Base-by-base conservation (phyloP, 305 asterid genomes). In the Solanum hybrid region DNA sequence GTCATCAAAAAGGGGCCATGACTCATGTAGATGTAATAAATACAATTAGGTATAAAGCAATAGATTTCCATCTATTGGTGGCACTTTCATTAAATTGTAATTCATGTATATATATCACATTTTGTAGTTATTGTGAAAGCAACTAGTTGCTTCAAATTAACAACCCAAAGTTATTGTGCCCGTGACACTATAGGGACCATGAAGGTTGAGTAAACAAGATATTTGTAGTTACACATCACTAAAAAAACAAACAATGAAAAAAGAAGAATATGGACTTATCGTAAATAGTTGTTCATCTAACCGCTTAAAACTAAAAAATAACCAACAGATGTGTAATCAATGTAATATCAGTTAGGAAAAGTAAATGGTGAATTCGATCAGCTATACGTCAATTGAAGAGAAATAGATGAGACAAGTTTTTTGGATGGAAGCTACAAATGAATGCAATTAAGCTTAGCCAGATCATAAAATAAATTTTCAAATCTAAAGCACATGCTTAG, bases 401-500 rank as follows among this genome's bases (percentile, higher is more conserved):
- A 68, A 34, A n/a, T 24, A 15, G 12, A 70, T n/a, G 32, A 29
- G 75, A 32, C 20, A 22, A 20, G 22, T n/a, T 41, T 76, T 29
- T 41, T 65, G 73, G 72, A 61, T 33, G 79, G 77, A 34, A 33
- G 24, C 26, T 79, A 80, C 80, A 89, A 65, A 38, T 87, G 39
- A 86, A 78, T 78, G 86, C 20, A 86, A 90, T 90, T 36, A 34
- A 77, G 80, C 87, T 82, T 6, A 57, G 36, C 26, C 41, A 78
- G 45, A 88, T 61, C 33, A 41, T 77, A 70, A 34, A 33, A 90
- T 68, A 79, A 57, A 90, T 82, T 41, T n/a, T 15, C 77, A 82
- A 61, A 51, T 88, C 86, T 38, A 87, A n/a, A 36, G 61, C 92
- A 92, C 93, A 89, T 92, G 92, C n/a, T 29, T 13, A 75, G 89